These are phyloP conservation scores for Chaetomium sp. DNA, from an alignment of 2,329 filamentous ascomycete genomes.

Conservation along the genomic window DNA sequence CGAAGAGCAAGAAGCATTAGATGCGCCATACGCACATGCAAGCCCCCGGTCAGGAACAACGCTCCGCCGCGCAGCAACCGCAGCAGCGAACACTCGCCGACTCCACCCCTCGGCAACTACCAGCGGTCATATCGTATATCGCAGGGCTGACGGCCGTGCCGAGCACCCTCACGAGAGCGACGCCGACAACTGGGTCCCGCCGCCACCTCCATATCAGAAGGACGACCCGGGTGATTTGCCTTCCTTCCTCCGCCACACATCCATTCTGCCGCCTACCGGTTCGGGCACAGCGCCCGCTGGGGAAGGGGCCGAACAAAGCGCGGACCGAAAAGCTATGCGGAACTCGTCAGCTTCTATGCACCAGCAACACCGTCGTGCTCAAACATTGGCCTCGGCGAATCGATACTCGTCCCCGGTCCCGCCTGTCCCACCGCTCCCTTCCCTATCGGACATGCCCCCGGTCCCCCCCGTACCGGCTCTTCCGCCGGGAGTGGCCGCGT, in stretches of 20 bases:
- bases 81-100: constrained; percentile 72
- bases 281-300: constrained; percentile 1
- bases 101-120: constrained; percentile 62
- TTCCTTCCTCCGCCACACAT: constrained; percentile 54
- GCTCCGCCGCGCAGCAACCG: constrained; percentile 71
- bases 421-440: constrained; percentile 35
- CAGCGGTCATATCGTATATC: constrained; percentile 61
- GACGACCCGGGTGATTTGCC: constrained; percentile 62
- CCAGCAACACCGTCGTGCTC: constrained; percentile 29
- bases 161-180: constrained; percentile 85
- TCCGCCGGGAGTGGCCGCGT: constrained; percentile 25
- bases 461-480: constrained; percentile 35
- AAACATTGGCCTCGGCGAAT: constrained; percentile 23
- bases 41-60: constrained; percentile 71
- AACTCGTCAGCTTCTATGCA: constrained; percentile 29
- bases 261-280: constrained; percentile 30
- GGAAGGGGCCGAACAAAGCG: background rate
- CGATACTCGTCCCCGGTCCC: constrained; percentile 28
- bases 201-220: constrained; percentile 76
- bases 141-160: constrained; percentile 67
- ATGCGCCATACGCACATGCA: constrained; percentile 72
- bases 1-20: constrained; percentile 63
- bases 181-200: constrained; percentile 85
- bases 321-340: constrained; percentile 20
- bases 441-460: constrained; percentile 23